phyloP scores from a whole-genome alignment of 2,329 filamentous ascomycete genomes.

The Aspergillus neotritici region DNA sequence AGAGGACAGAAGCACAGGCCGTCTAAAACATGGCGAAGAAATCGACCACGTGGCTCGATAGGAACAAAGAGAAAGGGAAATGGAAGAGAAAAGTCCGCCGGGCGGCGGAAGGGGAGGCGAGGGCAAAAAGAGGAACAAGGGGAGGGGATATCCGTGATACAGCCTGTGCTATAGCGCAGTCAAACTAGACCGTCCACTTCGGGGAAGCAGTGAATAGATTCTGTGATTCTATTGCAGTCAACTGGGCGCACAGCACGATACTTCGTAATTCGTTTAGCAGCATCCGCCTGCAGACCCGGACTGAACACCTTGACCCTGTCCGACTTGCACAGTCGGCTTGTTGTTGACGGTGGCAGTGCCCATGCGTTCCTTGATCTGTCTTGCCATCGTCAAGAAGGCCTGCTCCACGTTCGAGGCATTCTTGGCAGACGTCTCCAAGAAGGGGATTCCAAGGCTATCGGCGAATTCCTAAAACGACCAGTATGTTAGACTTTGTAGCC shows the following conservation, averaged over 20 bases:
- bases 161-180: too few species aligned
- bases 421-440: constrained; percentile 99
- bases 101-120: too few species aligned
- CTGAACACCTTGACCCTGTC: constrained; percentile 89
- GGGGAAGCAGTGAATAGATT: too few species aligned
- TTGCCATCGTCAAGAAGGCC: constrained; percentile 98
- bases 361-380: constrained; percentile 99
- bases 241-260: constrained; percentile 15
- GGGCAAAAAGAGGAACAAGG: too few species aligned
- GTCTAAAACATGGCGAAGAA: constrained; percentile 30
- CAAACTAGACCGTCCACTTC: too few species aligned
- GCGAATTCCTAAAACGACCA: constrained; percentile 75
- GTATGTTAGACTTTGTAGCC: constrained; percentile 7
- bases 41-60: constrained; percentile 9
- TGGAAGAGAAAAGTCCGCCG: too few species aligned
- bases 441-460: constrained; percentile 96
- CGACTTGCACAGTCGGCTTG: constrained; percentile 96
- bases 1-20: constrained; percentile 27
- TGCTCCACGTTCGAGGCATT: constrained; percentile 99
- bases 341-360: constrained; percentile 95
- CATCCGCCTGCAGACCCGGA: constrained; percentile 78
- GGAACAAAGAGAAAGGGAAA: too few species aligned
- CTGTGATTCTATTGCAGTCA: not conserved
- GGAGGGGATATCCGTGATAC: too few species aligned
- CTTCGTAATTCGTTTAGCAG: constrained; percentile 60